These are phyloP conservation scores for Prunus mume DNA, from an alignment of 306 rosid species.

Conservation along the genomic window DNA sequence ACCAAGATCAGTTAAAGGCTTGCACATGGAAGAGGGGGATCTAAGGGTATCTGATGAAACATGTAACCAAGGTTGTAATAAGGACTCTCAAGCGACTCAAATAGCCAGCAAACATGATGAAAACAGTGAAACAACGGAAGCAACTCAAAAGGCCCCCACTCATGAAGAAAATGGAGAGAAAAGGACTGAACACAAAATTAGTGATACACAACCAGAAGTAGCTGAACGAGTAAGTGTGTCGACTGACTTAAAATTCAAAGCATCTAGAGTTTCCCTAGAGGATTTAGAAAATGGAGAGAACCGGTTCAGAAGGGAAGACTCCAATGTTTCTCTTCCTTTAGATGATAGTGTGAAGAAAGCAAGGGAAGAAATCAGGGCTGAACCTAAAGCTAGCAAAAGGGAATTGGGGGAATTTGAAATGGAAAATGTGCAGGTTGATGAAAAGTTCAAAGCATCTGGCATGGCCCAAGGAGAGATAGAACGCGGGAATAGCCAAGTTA, in stretches of 20 bases:
- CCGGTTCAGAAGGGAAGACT: constrained; percentile 31
- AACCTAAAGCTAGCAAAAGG: constrained; percentile 25
- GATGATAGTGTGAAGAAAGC: constrained; percentile 30
- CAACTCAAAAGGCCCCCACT: constrained; percentile 30
- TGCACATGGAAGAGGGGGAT: constrained; percentile 24
- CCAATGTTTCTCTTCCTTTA: constrained; percentile 24
- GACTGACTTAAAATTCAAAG: constrained; percentile 17
- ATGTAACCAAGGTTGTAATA: constrained; percentile 21
- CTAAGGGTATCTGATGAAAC: constrained; percentile 21
- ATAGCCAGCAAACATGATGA: constrained; percentile 27
- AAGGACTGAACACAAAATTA: constrained; percentile 16
- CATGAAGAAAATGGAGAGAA: constrained; percentile 32
- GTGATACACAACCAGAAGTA: constrained; percentile 36
- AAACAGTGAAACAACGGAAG: constrained; percentile 29
- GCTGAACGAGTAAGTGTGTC: constrained; percentile 25
- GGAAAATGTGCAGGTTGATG: constrained; percentile 31
- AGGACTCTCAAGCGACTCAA: constrained; percentile 30
- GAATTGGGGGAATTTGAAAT: constrained; percentile 30
- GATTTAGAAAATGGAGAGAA: constrained; percentile 23
- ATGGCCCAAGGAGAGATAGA: constrained; percentile 27
- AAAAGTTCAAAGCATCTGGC: constrained; percentile 26
- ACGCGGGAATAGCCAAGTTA: constrained; percentile 18
- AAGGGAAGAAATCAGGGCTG: constrained; percentile 26
- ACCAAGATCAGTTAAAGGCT: constrained; percentile 21
- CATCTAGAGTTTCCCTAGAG: constrained; percentile 23